These are phyloP conservation scores for Leucocoprinus birnbaumii DNA, from an alignment of 768 basidiomycete species.

Conservation along the genomic window DNA sequence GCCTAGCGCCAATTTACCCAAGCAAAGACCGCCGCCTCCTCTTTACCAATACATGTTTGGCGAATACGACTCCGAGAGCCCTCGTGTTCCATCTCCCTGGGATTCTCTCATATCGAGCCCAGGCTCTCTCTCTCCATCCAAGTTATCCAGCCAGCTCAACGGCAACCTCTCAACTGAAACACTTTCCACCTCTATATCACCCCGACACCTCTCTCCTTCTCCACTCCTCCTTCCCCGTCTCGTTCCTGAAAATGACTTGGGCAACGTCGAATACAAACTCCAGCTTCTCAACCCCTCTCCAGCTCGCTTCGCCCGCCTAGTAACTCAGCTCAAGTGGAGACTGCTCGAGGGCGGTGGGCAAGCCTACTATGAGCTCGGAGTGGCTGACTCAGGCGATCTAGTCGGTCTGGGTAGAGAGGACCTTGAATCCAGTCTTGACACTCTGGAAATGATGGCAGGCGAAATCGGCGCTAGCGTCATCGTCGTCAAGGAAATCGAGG, in stretches of 20 bases:
- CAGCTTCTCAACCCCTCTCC: constrained; percentile 79
- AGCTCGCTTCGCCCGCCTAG: constrained; percentile 76
- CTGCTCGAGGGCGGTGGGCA: constrained; percentile 81
- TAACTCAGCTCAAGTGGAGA: constrained; percentile 96
- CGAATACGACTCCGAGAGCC: constrained; percentile 79
- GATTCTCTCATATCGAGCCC: constrained; percentile 66
- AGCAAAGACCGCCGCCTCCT: not conserved
- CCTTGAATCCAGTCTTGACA: constrained; percentile 79
- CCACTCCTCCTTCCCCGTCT: constrained; percentile 45
- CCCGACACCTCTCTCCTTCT: constrained; percentile 1
- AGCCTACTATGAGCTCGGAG: constrained; percentile 80
- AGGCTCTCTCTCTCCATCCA: constrained; percentile 35
- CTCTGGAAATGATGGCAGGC: constrained; percentile 90
- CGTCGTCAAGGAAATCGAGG: constrained; percentile 85
- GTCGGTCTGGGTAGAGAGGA: constrained; percentile 74
- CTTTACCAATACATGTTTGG: constrained; percentile 54
- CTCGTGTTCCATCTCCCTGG: constrained; percentile 81
- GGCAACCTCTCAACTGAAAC: not conserved
- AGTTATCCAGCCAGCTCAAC: constrained; percentile 29
- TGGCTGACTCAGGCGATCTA: constrained; percentile 85
- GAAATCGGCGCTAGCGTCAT: constrained; percentile 93
- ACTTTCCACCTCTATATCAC: not conserved
- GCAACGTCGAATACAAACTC: constrained; percentile 94
- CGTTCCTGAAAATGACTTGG: constrained; percentile 77
- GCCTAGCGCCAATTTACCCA: constrained; percentile 8